Conservation (phyloP, 371 early-diverging fungal genomes). For the Mucor irregularis region DNA sequence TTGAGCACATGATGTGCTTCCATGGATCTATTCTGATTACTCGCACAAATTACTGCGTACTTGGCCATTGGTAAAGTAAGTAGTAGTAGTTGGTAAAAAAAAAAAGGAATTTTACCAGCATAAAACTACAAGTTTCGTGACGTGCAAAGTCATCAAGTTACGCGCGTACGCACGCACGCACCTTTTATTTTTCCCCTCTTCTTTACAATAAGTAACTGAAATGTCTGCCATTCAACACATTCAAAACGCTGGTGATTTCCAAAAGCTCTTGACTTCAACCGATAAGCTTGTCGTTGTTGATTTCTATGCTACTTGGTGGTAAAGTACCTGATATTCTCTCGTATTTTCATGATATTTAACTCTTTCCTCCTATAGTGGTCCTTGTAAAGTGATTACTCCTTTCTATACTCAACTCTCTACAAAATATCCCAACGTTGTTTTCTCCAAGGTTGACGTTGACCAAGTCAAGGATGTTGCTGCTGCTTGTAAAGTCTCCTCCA, state of each 20-base stretch:
- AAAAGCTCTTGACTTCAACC: slow-evolving; percentile 26
- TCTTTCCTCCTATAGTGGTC: slow-evolving; percentile 38
- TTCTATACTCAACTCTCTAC: slow-evolving; percentile 54
- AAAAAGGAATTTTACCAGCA: too few species aligned
- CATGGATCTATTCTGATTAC: slow-evolving; percentile 98
- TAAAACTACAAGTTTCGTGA: too few species aligned
- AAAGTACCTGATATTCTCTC: slow-evolving; percentile 1
- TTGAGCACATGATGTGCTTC: slow-evolving; percentile 89
- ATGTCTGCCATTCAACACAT: slow-evolving; percentile 26
- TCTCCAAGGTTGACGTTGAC: slow-evolving; percentile 68
- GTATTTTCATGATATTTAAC: neutral
- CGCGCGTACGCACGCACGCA: too few species aligned
- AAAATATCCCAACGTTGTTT: slow-evolving; percentile 52
- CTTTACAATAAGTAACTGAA: too few species aligned
- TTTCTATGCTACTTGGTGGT: slow-evolving; percentile 62
- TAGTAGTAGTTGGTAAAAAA: neutral
- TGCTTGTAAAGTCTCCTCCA: slow-evolving; percentile 35
- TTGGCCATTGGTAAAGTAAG: slow-evolving; percentile 59
- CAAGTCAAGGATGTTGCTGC: slow-evolving; percentile 37
- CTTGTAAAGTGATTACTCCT: slow-evolving; percentile 64
- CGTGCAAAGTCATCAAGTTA: too few species aligned
- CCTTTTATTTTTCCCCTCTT: too few species aligned
- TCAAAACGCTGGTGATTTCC: slow-evolving; percentile 33
- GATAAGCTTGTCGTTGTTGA: slow-evolving; percentile 55
- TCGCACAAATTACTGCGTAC: slow-evolving; percentile 94